Conservation (phyloP, 768 basidiomycete species). For the Lactifluus pinguis region DNA sequence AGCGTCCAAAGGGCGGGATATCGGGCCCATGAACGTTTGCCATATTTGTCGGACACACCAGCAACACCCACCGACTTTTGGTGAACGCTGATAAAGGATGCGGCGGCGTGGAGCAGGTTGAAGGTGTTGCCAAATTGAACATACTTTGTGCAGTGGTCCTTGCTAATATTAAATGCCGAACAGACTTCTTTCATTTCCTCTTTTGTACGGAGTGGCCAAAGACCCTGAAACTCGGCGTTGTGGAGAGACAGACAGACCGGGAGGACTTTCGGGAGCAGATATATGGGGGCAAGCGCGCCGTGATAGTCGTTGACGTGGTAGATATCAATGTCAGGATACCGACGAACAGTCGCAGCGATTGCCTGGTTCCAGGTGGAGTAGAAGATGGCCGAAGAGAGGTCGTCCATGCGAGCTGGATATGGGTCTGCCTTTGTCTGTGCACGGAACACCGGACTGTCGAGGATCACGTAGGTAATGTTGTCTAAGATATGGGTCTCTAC, state of each 20-base stretch:
- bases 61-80: slow-evolving; percentile 92
- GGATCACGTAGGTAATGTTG: slow-evolving; percentile 91
- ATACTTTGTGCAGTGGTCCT: slow-evolving; percentile 93
- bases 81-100: slow-evolving; percentile 85
- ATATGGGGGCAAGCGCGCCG: slow-evolving; percentile 83
- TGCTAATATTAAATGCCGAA: slow-evolving; percentile 95
- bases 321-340: slow-evolving; percentile 80
- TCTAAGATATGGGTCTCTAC: slow-evolving; percentile 89
- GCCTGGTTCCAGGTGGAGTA: slow-evolving; percentile 99
- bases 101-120: slow-evolving; percentile 88
- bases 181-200: slow-evolving; percentile 99
- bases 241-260: slow-evolving; percentile 88
- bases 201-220: slow-evolving; percentile 93
- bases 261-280: slow-evolving; percentile 84
- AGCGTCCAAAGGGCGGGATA: slow-evolving; percentile 95
- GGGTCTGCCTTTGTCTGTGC: slow-evolving; percentile 95
- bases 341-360: slow-evolving; percentile 84
- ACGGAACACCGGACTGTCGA: slow-evolving; percentile 93
- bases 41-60: slow-evolving; percentile 96
- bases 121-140: slow-evolving; percentile 98
- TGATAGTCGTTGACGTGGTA: slow-evolving; percentile 97
- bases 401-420: slow-evolving; percentile 96
- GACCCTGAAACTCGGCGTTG: slow-evolving; percentile 96
- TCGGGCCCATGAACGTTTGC: slow-evolving; percentile 93
- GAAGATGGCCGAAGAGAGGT: slow-evolving; percentile 92